Evolutionary conservation across 1,284 basidiomycete species (phyloP), one percentile per base, ranked within the genome.

Genomic region (Ustilago vetiveriae): DNA sequence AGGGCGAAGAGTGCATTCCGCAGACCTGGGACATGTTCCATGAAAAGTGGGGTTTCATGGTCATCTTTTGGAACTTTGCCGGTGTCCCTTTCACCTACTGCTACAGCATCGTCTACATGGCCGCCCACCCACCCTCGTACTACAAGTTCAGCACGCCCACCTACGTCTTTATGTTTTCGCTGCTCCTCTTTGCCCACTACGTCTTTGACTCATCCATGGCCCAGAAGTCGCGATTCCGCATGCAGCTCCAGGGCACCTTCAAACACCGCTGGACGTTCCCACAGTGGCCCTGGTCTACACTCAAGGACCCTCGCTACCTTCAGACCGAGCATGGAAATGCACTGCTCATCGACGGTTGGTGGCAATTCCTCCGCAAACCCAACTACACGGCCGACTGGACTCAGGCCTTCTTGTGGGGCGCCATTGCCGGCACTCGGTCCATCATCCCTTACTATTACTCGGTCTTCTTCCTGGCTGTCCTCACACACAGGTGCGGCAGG

Each of bases 181-280:
- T 79, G 36, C 76, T 82, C 17, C 57, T 82, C 35, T 67, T 75
- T 47, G 46, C 49, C 22, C 68, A 79, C 48, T 63, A 46, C 42
- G 46, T 71, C 74, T 98, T 92, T 86, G 95, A 98, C 81, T 90
- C 91, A 13, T 86, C 92, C 8, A 97, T 96, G 92, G 89, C 93
- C 3, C 95, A 99, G 82, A 99, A 98, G 85, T 94, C 92, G 68
- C 89, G 90, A 68, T 98, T 98, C 88, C 95, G 96, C 83, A 95
- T 97, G 90, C 90, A 96, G 82, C 90, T 91, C 37, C 92, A 84
- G 55, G 82, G 93, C 79, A 93, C 92, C 29, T 91, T 92, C 74
- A 90, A 88, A 79, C 87, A 87, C 50, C 90, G 80, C 9, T 76
- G 90, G 84, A 68, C 94, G 0, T 98, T 98, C 89, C 95, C 95